Conservation (phyloP, 2,329 filamentous ascomycete species). For the Colletotrichum tofieldiae region DNA sequence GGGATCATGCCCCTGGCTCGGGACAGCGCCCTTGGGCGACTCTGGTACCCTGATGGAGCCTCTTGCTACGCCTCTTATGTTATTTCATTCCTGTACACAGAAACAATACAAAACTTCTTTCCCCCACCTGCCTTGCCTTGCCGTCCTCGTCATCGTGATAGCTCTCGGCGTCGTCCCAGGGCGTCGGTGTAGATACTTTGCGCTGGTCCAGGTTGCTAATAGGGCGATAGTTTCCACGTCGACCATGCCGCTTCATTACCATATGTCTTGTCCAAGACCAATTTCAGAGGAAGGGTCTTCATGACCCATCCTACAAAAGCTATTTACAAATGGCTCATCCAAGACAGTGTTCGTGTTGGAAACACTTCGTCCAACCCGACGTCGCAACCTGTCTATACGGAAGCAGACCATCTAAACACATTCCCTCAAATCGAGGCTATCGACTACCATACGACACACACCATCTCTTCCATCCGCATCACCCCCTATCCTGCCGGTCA, state of each 20-base stretch:
- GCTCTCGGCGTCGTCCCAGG: constrained; percentile 10
- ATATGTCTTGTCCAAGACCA: constrained; percentile 97
- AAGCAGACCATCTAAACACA: constrained; percentile 94
- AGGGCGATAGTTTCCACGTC: constrained; percentile 86
- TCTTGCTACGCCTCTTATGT: constrained; percentile 40
- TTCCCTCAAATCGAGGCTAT: constrained; percentile 97
- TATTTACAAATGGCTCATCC: constrained; percentile 99
- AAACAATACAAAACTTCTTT: constrained; percentile 45
- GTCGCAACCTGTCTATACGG: constrained; percentile 89
- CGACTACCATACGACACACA: constrained; percentile 98
- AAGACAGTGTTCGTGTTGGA: constrained; percentile 94
- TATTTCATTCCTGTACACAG: constrained; percentile 43
- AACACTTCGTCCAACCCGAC: constrained; percentile 76
- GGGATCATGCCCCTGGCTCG: constrained; percentile 30
- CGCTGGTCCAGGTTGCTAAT: constrained; percentile 24
- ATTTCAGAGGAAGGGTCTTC: constrained; percentile 96
- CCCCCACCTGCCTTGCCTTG: constrained; percentile 42
- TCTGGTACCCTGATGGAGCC: constrained; percentile 35
- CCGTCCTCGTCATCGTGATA: constrained; percentile 40
- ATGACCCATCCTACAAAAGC: constrained; percentile 99
- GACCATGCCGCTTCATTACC: constrained; percentile 99
- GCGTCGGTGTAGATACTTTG: constrained; percentile 20
- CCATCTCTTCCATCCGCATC: constrained; percentile 95
- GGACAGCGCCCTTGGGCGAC: constrained; percentile 25
- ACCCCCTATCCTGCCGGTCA: constrained; percentile 98